Conservation (phyloP, 148 eudicot genomes). For the Suaeda aralocaspica region DNA sequence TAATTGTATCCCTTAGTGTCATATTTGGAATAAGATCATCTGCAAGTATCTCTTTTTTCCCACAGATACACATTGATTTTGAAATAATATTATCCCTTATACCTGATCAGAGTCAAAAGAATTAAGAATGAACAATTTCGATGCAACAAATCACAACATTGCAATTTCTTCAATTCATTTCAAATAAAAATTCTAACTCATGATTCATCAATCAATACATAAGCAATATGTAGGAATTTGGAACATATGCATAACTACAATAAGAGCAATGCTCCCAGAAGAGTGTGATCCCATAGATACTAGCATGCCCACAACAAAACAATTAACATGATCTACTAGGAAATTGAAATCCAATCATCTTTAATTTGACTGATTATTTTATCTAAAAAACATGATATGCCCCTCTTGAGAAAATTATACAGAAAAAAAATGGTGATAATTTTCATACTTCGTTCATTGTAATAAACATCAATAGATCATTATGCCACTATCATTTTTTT, state of each 20-base stretch:
- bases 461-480: not conserved
- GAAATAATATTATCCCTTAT: constrained; percentile 79
- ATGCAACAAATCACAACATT: not conserved
- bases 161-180: not conserved
- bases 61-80: constrained; percentile 78
- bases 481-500: constrained; percentile 10
- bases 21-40: constrained; percentile 86
- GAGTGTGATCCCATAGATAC: too few relatives aligned
- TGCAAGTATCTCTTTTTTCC: constrained; percentile 67
- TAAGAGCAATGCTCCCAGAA: too few relatives aligned
- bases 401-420: not conserved
- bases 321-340: not conserved
- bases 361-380: not conserved
- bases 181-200: not conserved
- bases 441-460: too few relatives aligned
- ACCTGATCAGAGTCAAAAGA: constrained; percentile 47
- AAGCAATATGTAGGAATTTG: too few relatives aligned
- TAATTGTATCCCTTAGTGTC: constrained; percentile 79
- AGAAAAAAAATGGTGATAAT: not conserved
- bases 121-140: not conserved
- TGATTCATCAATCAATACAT: not conserved
- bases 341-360: not conserved
- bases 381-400: not conserved
- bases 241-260: too few relatives aligned
- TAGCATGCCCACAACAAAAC: not conserved